Conservation (phyloP, 441 rosid genomes). For the Manihot esculenta region DNA sequence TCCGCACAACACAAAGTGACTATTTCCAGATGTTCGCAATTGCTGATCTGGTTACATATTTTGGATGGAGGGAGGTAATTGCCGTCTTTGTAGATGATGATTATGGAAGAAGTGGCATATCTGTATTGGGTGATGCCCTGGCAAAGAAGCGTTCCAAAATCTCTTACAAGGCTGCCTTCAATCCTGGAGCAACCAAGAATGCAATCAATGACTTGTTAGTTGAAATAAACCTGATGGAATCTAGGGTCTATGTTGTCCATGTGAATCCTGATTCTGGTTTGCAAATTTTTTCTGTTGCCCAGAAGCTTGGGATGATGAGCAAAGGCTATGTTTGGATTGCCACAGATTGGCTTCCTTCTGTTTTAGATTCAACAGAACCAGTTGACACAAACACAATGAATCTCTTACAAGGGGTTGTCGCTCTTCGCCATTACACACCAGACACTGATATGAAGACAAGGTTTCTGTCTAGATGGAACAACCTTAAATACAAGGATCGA, state of each 20-base stretch:
- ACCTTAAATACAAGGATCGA: conserved; percentile 38
- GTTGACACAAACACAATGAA: conserved; percentile 44
- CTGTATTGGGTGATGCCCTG: conserved; percentile 72
- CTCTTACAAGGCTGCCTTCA: conserved; percentile 69
- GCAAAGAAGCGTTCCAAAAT: conserved; percentile 69
- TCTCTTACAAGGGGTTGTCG: conserved; percentile 83
- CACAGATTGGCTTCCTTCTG: conserved; percentile 89
- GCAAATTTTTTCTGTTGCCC: conserved; percentile 62
- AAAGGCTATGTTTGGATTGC: conserved; percentile 90
- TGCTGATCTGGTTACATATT: conserved; percentile 62
- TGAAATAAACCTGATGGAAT: conserved; percentile 65
- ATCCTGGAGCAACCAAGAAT: conserved; percentile 48
- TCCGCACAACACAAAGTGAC: conserved; percentile 76
- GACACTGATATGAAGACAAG: conserved; percentile 52
- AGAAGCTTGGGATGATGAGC: conserved; percentile 63
- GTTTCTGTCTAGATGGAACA: conserved; percentile 56
- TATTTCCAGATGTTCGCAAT: conserved; percentile 82
- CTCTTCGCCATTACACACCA: conserved; percentile 76
- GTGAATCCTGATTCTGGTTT: conserved; percentile 88
- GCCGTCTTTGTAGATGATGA: conserved; percentile 87
- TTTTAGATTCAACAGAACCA: conserved; percentile 58
- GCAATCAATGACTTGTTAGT: conserved; percentile 53
- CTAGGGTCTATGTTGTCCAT: conserved; percentile 86
- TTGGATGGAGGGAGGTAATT: conserved; percentile 74
- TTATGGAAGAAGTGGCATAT: conserved; percentile 80